Base-by-base conservation (phyloP, 495 filamentous ascomycete species). In the Rusavskia elegans region DNA sequence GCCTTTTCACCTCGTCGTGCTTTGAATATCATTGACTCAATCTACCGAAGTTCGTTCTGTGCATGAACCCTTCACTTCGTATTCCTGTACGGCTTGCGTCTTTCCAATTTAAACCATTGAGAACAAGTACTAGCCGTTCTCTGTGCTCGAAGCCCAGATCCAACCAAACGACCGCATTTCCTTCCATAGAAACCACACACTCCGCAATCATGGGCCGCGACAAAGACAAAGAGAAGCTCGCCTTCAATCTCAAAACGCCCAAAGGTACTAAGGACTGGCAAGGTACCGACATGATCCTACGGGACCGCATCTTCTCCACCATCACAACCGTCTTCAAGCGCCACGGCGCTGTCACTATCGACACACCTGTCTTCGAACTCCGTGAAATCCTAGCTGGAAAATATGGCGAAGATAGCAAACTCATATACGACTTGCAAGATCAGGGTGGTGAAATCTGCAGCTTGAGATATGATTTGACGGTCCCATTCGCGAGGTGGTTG, bases 361-460 rank as follows among this genome's bases (percentile, higher is more conserved):
- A 94, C 66, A 94, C 87, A 3, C 85, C 85, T 37, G 80, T 88
- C 38, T 88, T 87, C 64, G 84, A 88, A 61, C 73, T 87, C 36
- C 78, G 79, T 56, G 81, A 84, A 53, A 87, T 90, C 55, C 76
- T 94, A 21, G 71, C 85, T 14, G 88, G 86, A 38, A 93, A 93
- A 72, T 93, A 93, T 69, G 89, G 88, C 60, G 87, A 93, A 72
- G 89, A 93, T 70, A 82, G 77, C 59, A 90, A 89, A 67, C 82
- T 93, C 61, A 87, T 92, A 65, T 92, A 92, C 69, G 85, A 90
- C 63, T 79, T 90, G 46, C 77, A 80, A 46, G 84, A 93, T 61
- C 86, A 92, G 65, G 87, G 85, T 56, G 87, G 87, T 45, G 85
- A 92, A 68, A 71, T 88, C 59, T 85, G 81, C 70, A 84, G 85